A percentile compares a stretch with the other conserved stretches of the same genome.
These are phyloP conservation scores for Clonostachys rosea DNA, from an alignment of 2,329 filamentous ascomycete genomes.

Conservation along the genomic window DNA sequence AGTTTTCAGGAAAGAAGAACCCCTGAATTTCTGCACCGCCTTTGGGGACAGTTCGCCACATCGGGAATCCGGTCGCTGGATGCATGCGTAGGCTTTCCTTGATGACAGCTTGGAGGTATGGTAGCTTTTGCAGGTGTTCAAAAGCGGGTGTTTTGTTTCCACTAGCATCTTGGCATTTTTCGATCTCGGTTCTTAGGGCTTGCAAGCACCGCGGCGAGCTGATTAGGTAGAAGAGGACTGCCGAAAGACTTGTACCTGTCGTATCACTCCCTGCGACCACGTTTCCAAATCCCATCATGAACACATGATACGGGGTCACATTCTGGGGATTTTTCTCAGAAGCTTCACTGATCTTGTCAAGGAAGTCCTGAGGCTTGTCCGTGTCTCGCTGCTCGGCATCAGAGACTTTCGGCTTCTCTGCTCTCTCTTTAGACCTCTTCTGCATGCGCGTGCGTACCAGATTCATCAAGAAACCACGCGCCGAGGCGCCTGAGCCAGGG, in stretches of 20 bases:
- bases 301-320: conserved; percentile 28
- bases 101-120: conserved; percentile 46
- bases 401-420: too few relatives aligned
- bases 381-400: too few relatives aligned
- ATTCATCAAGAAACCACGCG: too few relatives aligned
- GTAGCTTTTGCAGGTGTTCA: conserved; percentile 31
- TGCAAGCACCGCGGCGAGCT: conserved; percentile 15
- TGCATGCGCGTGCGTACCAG: too few relatives aligned
- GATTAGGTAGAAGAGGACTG: conserved; percentile 37
- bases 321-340: conserved; percentile 28
- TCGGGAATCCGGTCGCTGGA: conserved; percentile 35
- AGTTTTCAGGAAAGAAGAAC: conserved; percentile 17
- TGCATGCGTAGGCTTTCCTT: conserved; percentile 45
- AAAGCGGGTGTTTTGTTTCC: conserved; percentile 12
- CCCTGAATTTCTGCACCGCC: conserved; percentile 32
- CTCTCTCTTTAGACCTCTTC: too few relatives aligned
- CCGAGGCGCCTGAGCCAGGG: too few relatives aligned
- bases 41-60: conserved; percentile 38
- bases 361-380: too few relatives aligned
- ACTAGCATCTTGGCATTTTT: neutral
- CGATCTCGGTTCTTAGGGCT: conserved; percentile 15
- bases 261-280: conserved; percentile 35
- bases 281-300: conserved; percentile 18
- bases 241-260: conserved; percentile 38
- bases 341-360: too few relatives aligned